phyloP scores from a whole-genome alignment of 2,329 filamentous ascomycete species.

The Venturia carpophila region DNA sequence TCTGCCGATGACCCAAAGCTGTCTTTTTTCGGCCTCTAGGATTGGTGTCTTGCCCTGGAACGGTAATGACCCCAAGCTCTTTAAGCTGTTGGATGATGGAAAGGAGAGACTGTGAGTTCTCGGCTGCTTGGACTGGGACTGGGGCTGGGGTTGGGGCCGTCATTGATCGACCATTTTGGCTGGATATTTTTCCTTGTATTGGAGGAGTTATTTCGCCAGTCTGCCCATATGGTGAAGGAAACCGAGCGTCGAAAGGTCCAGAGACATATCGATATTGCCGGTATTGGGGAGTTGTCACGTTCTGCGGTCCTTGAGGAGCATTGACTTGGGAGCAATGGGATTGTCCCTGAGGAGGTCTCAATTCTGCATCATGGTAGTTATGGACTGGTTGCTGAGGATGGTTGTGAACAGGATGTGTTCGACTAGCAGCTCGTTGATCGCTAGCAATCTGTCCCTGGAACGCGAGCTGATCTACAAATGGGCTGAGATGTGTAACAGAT shows the following conservation, averaged over 20 bases:
- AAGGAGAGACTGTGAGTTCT: not conserved
- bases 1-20: not conserved
- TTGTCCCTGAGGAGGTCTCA: not conserved
- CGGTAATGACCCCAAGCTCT: not conserved
- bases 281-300: not conserved
- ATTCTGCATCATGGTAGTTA: not conserved
- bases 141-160: not conserved
- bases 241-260: not conserved
- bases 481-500: not conserved
- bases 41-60: not conserved
- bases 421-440: not conserved
- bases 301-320: not conserved
- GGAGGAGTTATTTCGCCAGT: not conserved
- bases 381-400: not conserved
- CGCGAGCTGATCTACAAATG: not conserved
- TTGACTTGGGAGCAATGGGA: not conserved
- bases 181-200: not conserved
- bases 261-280: not conserved
- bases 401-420: not conserved
- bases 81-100: slow-evolving; percentile 1
- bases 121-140: not conserved
- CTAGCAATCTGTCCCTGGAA: not conserved
- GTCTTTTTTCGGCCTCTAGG: not conserved
- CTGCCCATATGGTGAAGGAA: not conserved
- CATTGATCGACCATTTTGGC: not conserved